Evolutionary conservation across 805 yeast genomes (phyloP), one percentile per base, ranked within the genome.

Genomic region (Naumovozyma castellii): DNA sequence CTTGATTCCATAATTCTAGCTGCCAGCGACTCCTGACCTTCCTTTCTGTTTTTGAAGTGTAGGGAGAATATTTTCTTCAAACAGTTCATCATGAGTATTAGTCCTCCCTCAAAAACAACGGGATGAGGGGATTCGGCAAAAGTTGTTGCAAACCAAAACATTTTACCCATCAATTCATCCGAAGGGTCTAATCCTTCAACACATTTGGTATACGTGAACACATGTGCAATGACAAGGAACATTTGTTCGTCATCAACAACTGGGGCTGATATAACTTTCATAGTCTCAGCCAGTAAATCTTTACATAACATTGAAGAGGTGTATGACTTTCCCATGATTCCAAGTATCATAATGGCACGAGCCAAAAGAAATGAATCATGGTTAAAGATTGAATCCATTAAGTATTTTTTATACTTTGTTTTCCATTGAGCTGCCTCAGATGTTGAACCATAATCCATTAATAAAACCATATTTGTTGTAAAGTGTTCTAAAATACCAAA

Each of bases 301-400:
- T 47, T 52, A 32, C 71, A 73, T 48, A 65, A 52, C n/a, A 67
- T 65, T 49, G 79, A 84, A 37, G 75, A 74, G 18, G 81, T 72
- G 19, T 85, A 86, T 10, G 67, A 61, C 44, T 73, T 74, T 0
- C 84, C 71, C 34, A 85, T 57, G 29, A 80, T 75, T 31, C 95
- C 92, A 14, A 84, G 67, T 4, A 83, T 72, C 45, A 84, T 64
- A 45, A 80, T 63, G 0, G 87, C 84, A 40, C 90, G 67, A 4
- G 76, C 73, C 49, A 82, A 84, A 37, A 83, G 67, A 29, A 78
- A 71, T 0, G 84, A 74, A 18, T 69, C 67, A 3, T 66, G 59
- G 35, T 66, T 63, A 51, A 78, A 77, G 0, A 84, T 78, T 15
- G 83, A 72, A 46, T 76, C 79, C 43, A 78, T 65, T 3, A 80